Percentiles rank a stretch among this genome's conserved stretches.
Conservation (phyloP, 805 yeast species). For the Starmerella apis region DNA sequence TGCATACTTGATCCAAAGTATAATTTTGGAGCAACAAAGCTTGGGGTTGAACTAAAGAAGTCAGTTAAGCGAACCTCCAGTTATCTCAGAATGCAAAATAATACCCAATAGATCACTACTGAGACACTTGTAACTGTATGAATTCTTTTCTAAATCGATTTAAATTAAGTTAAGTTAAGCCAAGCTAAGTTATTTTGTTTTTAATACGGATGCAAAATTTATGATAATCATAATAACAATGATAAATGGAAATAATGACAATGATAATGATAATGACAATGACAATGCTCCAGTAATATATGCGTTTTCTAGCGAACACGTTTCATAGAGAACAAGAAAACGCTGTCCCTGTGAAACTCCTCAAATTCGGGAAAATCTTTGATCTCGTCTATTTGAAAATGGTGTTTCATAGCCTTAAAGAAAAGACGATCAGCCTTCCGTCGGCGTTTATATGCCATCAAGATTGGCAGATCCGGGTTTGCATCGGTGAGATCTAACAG, state of each 20-base stretch:
- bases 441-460: slow-evolving; percentile 47
- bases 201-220: not conserved
- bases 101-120: not conserved
- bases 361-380: slow-evolving; percentile 23
- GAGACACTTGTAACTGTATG: too few relatives aligned
- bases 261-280: not conserved
- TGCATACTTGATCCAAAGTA: slow-evolving; percentile 15
- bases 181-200: not conserved
- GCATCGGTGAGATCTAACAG: slow-evolving; percentile 37
- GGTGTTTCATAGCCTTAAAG: slow-evolving; percentile 31
- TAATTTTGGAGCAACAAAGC: slow-evolving; percentile 20
- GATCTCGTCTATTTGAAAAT: slow-evolving; percentile 30
- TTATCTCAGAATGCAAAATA: slow-evolving; percentile 2
- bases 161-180: too few relatives aligned
- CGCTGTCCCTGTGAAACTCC: slow-evolving; percentile 35
- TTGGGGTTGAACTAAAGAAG: slow-evolving; percentile 19
- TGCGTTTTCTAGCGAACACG: slow-evolving; percentile 9
- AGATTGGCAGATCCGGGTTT: slow-evolving; percentile 33
- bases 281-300: not conserved
- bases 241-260: too few relatives aligned
- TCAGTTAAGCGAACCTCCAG: slow-evolving; percentile 16
- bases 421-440: slow-evolving; percentile 38
- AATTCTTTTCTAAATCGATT: too few relatives aligned
- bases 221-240: not conserved
- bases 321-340: slow-evolving; percentile 36